Percentiles rank a stretch among this genome's conserved stretches.
phyloP scores from a whole-genome alignment of 1,284 basidiomycete genomes.

The Ustilago shanxiensis region DNA sequence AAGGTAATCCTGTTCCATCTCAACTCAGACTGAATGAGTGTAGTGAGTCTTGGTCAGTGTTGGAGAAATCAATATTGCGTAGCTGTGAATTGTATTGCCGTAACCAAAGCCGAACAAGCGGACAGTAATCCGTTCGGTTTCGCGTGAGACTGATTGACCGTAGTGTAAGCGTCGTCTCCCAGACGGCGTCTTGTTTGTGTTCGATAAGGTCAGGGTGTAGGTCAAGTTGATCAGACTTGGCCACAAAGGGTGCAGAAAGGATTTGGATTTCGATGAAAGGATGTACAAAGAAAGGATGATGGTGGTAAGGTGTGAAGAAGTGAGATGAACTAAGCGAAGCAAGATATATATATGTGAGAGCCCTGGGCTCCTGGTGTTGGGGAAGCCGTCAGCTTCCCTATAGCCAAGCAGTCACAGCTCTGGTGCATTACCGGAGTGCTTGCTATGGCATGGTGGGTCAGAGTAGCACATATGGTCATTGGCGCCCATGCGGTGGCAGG shows the following conservation, averaged over 20 bases:
- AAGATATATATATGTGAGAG: conserved; percentile 5
- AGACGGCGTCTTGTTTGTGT: conserved; percentile 4
- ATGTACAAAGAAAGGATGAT: conserved; percentile 16
- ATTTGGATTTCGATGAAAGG: conserved; percentile 2
- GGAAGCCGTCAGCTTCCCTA: background rate
- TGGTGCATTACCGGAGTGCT: background rate
- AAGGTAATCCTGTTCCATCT: too few species aligned
- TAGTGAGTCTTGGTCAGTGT: too few species aligned
- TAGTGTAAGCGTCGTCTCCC: too few species aligned
- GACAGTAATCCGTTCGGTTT: too few species aligned
- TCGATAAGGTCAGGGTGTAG: conserved; percentile 11
- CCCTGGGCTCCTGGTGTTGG: background rate
- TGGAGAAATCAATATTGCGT: too few species aligned
- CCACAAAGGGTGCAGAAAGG: background rate
- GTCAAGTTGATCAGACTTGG: conserved; percentile 16
- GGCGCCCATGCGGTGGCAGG: too few species aligned
- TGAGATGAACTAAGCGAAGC: conserved; percentile 7
- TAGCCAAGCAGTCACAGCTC: background rate
- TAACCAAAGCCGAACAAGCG: too few species aligned
- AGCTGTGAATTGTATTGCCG: too few species aligned
- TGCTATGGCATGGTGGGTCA: background rate
- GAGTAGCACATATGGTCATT: too few species aligned
- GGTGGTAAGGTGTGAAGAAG: conserved; percentile 7
- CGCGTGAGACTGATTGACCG: too few species aligned
- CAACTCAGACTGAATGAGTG: too few species aligned